These are phyloP conservation scores for Evansstolkia leycettana DNA, from an alignment of 495 filamentous ascomycete genomes.

Conservation along the genomic window DNA sequence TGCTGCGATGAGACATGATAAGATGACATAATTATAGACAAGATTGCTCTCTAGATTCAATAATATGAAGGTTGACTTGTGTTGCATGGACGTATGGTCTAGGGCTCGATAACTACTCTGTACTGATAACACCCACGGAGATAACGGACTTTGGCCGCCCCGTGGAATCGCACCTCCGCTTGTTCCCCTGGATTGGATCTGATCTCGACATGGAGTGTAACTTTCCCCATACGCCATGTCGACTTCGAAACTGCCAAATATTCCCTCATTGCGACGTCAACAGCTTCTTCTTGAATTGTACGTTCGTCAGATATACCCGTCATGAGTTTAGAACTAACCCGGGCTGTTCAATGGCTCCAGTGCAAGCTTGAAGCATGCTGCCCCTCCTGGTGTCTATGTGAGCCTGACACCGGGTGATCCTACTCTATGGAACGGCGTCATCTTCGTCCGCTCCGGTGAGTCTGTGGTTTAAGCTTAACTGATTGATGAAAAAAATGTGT, in stretches of 20 bases:
- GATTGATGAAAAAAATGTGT: no score
- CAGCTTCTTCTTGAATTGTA: slow-evolving; percentile 72
- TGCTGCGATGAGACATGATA: no score
- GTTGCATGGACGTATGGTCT: no score
- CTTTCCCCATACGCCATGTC: slow-evolving; percentile 20
- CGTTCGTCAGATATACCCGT: slow-evolving; percentile 8
- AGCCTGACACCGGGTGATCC: slow-evolving; percentile 71
- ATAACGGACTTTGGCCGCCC: slow-evolving; percentile 2
- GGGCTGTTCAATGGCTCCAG: slow-evolving; percentile 30
- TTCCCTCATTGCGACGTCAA: slow-evolving; percentile 43
- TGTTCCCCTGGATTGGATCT: not conserved
- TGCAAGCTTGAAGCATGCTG: slow-evolving; percentile 65
- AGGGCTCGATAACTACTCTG: no score
- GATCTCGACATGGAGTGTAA: not conserved
- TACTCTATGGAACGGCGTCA: slow-evolving; percentile 71
- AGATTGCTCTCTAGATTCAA: no score
- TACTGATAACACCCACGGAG: not conserved
- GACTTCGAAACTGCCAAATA: slow-evolving; percentile 26
- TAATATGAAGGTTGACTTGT: no score
- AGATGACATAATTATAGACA: no score
- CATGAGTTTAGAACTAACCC: not conserved
- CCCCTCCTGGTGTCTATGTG: slow-evolving; percentile 77
- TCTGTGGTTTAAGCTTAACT: no score
- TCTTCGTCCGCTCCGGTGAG: slow-evolving; percentile 80
- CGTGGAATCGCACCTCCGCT: no score